Evolutionary conservation across 768 basidiomycete species (phyloP).

Genomic region (Neoboletus magnificus): DNA sequence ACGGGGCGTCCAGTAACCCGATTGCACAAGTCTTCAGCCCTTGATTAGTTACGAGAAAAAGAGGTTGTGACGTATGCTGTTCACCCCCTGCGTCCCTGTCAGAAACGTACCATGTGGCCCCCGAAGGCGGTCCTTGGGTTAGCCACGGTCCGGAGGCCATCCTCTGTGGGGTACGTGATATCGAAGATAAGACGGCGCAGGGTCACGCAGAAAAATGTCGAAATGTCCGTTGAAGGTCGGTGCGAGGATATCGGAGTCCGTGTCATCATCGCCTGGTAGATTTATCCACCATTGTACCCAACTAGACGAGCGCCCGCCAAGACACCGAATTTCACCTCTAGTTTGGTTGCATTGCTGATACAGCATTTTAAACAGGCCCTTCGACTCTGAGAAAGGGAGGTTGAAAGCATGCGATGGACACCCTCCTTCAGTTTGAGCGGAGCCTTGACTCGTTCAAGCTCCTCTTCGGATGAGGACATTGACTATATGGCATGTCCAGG

Average conservation of each 20-base stretch:
- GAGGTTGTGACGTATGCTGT: conserved; percentile 5
- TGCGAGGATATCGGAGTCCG: neutral
- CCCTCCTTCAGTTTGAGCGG: neutral
- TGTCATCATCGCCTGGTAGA: neutral
- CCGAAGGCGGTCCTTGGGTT: neutral
- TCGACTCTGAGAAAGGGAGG: neutral
- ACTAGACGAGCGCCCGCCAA: neutral
- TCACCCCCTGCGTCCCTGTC: neutral
- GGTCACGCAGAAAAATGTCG: neutral
- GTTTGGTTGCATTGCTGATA: neutral
- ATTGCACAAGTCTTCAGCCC: neutral
- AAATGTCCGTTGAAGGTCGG: neutral
- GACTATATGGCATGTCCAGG: neutral
- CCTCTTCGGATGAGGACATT: neutral
- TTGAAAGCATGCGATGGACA: neutral
- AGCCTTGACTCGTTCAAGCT: neutral
- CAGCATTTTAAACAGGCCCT: neutral
- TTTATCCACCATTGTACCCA: neutral
- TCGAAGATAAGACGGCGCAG: neutral
- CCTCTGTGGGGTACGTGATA: neutral
- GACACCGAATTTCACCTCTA: neutral
- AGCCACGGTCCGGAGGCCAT: neutral
- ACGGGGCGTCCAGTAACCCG: neutral
- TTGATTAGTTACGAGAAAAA: neutral
- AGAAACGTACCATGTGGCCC: neutral